phyloP scores from a whole-genome alignment of 2,329 filamentous ascomycete species.

The Colletotrichum sp. region DNA sequence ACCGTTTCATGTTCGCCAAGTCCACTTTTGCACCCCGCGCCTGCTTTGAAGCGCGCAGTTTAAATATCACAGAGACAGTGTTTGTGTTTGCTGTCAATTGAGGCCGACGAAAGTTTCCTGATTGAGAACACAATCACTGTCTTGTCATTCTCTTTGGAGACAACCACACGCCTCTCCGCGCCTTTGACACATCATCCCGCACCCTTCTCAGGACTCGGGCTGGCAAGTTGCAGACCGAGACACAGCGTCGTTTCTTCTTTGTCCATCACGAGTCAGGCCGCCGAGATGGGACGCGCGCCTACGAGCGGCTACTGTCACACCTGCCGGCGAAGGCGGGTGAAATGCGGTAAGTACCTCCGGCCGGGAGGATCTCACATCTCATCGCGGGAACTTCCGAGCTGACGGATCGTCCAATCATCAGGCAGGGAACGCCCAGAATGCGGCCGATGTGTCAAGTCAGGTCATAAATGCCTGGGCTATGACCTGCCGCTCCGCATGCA shows the following conservation, averaged over 20 bases:
- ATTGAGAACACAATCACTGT: not conserved
- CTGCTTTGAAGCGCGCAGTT: not conserved
- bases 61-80: not conserved
- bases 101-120: not conserved
- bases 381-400: not conserved
- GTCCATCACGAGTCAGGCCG: not conserved
- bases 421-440: not conserved
- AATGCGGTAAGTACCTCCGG: not conserved
- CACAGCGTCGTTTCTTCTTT: not conserved
- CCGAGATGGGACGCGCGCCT: slow-evolving; percentile 1
- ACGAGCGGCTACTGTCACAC: slow-evolving; percentile 11
- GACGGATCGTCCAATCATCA: not conserved
- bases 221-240: not conserved
- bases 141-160: not conserved
- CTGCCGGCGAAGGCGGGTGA: slow-evolving; percentile 2
- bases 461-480: slow-evolving; percentile 3
- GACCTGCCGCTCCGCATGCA: slow-evolving; percentile 6
- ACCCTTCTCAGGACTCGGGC: not conserved
- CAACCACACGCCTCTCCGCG: not conserved
- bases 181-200: not conserved
- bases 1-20: not conserved
- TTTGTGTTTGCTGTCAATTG: not conserved
- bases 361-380: not conserved
- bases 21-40: not conserved
- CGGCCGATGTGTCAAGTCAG: not conserved